Evolutionary conservation across 495 filamentous ascomycete species (phyloP).

Genomic region (Lophium mytilinum): DNA sequence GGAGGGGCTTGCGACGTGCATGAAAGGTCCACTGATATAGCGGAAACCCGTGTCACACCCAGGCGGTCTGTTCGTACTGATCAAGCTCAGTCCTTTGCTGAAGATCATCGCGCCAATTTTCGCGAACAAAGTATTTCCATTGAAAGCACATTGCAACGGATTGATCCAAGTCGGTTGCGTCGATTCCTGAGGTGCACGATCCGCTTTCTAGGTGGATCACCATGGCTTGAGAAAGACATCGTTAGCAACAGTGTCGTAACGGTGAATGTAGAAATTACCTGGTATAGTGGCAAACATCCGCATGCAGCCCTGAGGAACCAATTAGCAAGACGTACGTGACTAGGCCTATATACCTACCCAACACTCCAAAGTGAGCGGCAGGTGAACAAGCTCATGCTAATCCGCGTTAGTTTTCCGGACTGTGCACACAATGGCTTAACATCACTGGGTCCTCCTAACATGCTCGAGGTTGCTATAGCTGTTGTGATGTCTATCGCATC

Average conservation of each 20-base stretch:
- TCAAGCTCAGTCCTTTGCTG: background rate
- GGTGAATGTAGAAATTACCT: no score
- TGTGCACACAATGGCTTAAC: background rate
- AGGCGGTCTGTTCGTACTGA: no score
- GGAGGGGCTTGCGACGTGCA: background rate
- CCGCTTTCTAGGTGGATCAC: slow-evolving; percentile 11
- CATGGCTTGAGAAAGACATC: background rate
- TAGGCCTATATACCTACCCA: background rate
- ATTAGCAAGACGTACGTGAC: no score
- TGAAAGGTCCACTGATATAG: slow-evolving; percentile 1
- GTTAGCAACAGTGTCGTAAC: no score
- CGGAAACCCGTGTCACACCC: background rate
- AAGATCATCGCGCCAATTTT: slow-evolving; percentile 1
- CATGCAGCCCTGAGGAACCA: background rate
- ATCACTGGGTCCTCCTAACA: background rate
- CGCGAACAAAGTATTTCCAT: slow-evolving; percentile 2
- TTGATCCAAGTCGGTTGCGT: slow-evolving; percentile 4
- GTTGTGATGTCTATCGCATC: background rate
- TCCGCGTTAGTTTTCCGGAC: background rate
- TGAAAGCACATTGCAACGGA: slow-evolving; percentile 5
- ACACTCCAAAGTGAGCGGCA: background rate
- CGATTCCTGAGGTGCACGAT: slow-evolving; percentile 6
- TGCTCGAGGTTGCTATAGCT: background rate
- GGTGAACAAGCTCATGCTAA: background rate
- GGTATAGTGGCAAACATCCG: background rate